Evolutionary conservation across 257 asterid genomes (phyloP).

Genomic region (Orobanche coerulescens): DNA sequence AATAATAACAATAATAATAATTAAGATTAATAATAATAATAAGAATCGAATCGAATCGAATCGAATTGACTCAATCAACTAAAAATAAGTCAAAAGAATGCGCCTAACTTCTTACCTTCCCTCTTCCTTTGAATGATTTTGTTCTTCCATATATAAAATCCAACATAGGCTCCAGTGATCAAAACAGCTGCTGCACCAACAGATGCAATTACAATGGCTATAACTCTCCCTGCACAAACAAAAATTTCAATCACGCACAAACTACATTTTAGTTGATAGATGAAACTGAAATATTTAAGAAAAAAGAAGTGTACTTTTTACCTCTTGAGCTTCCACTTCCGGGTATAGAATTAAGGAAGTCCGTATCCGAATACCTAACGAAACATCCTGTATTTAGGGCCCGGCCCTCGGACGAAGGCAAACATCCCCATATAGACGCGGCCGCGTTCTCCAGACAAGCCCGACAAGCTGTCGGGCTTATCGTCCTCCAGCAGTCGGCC

Average conservation of each 20-base stretch:
- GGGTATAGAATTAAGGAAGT: slow-evolving; percentile 52
- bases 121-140: slow-evolving; percentile 57
- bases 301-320: slow-evolving; percentile 4
- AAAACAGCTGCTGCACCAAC: slow-evolving; percentile 50
- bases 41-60: too few species aligned
- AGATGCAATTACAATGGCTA: slow-evolving; percentile 39
- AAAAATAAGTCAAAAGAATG: neutral
- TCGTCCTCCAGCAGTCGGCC: slow-evolving; percentile 60
- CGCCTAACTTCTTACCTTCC: slow-evolving; percentile 37
- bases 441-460: slow-evolving; percentile 58
- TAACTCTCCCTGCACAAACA: slow-evolving; percentile 39
- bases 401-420: slow-evolving; percentile 58
- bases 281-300: too few species aligned
- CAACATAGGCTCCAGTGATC: slow-evolving; percentile 39
- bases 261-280: too few species aligned
- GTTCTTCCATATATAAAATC: slow-evolving; percentile 45
- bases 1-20: too few species aligned
- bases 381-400: slow-evolving; percentile 66
- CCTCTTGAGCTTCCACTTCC: slow-evolving; percentile 54
- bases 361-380: slow-evolving; percentile 52
- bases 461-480: slow-evolving; percentile 33
- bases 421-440: slow-evolving; percentile 35
- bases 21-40: too few species aligned
- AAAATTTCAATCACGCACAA: too few species aligned
- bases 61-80: too few species aligned